Evolutionary conservation across 2,329 filamentous ascomycete genomes (phyloP).

Genomic region (Pseudogymnoascus sp.): DNA sequence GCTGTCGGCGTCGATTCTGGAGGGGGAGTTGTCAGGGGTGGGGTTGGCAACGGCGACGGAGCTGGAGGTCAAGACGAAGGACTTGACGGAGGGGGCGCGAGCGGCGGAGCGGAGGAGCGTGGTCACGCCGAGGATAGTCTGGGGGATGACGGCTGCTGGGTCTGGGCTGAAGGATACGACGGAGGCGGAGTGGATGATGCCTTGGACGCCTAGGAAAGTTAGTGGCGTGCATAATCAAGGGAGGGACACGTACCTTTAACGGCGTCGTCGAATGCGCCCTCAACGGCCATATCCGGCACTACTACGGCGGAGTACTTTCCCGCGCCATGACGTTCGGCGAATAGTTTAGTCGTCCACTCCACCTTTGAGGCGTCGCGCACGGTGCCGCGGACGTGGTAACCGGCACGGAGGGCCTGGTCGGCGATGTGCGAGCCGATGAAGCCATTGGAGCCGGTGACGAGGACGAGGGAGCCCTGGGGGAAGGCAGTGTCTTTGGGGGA

Average conservation of each 20-base stretch:
- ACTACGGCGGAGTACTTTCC: constrained; percentile 29
- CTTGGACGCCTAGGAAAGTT: constrained; percentile 20
- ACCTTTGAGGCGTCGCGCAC: constrained; percentile 30
- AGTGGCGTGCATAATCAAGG: background rate
- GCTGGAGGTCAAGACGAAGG: constrained; percentile 35
- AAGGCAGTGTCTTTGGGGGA: constrained; percentile 9
- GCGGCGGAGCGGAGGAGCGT: background rate
- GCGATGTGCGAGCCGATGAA: constrained; percentile 34
- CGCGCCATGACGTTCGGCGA: constrained; percentile 28
- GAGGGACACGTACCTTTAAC: constrained; percentile 17
- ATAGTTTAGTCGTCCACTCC: constrained; percentile 25
- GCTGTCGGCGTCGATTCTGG: constrained; percentile 21
- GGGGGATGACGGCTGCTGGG: constrained; percentile 18
- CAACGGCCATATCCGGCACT: constrained; percentile 29
- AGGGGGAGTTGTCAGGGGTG: constrained; percentile 14
- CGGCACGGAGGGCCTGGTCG: constrained; percentile 31
- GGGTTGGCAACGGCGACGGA: constrained; percentile 19
- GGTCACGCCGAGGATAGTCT: background rate
- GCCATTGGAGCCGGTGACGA: constrained; percentile 37
- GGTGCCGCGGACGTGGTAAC: constrained; percentile 39
- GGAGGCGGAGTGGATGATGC: constrained; percentile 26
- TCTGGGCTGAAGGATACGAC: constrained; percentile 24
- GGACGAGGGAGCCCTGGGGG: constrained; percentile 27
- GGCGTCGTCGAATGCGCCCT: constrained; percentile 23
- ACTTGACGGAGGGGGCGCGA: constrained; percentile 26